Evolutionary conservation across 176 grass and related monocot species (phyloP).

Genomic region (Triticum turgidum): DNA sequence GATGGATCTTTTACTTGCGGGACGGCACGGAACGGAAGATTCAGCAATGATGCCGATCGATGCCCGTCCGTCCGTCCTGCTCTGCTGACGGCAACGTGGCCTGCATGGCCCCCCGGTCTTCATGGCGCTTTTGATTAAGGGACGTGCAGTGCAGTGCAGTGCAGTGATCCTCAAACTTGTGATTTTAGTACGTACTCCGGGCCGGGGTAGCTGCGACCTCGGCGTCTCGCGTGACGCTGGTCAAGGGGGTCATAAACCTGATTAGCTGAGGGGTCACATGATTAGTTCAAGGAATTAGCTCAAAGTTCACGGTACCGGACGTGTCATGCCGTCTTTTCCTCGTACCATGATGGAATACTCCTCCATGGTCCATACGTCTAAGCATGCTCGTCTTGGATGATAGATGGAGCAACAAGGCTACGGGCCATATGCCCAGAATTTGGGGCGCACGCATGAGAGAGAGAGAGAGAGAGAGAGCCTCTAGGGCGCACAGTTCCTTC

Average conservation of each 20-base stretch:
- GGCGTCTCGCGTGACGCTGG: background rate
- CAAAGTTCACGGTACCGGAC: background rate
- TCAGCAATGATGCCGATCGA: background rate
- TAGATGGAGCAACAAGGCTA: background rate
- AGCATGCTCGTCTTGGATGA: background rate
- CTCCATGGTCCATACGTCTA: too few species aligned
- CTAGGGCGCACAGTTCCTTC: background rate
- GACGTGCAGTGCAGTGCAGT: background rate
- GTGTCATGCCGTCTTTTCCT: background rate
- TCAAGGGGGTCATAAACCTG: background rate
- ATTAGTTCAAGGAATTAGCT: background rate
- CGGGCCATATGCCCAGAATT: background rate
- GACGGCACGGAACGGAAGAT: background rate
- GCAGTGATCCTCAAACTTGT: background rate
- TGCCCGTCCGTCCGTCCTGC: background rate
- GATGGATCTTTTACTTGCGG: background rate
- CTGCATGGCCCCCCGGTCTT: background rate
- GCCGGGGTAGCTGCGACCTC: background rate
- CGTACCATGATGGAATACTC: background rate
- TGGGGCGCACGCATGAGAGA: background rate
- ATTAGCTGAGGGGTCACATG: background rate
- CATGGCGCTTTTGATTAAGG: background rate
- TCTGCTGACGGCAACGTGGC: background rate
- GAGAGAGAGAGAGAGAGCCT: too few species aligned
- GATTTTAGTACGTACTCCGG: background rate